Percentiles rank a stretch among this genome's conserved stretches.
phyloP scores from a whole-genome alignment of 2,329 filamentous ascomycete species.

The Exophiala lecanii-corni region DNA sequence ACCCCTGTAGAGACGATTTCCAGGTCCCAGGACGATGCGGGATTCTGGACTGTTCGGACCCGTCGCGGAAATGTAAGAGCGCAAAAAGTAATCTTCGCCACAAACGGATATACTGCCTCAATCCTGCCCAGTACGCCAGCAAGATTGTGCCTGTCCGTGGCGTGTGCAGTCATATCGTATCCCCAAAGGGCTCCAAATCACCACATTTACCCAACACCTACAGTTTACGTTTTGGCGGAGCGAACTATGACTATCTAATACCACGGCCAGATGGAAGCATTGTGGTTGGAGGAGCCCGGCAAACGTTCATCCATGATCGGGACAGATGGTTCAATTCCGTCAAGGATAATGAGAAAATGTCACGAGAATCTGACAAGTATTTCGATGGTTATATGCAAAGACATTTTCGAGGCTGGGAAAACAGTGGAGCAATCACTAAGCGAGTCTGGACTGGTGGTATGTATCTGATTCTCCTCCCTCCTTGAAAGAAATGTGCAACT shows the following conservation, averaged over 20 bases:
- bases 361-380: conserved; percentile 35
- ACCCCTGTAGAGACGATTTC: conserved; percentile 40
- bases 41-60: conserved; percentile 65
- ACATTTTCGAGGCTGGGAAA: conserved; percentile 33
- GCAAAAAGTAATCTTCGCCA: conserved; percentile 67
- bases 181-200: conserved; percentile 1
- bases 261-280: conserved; percentile 50
- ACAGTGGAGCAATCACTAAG: conserved; percentile 31
- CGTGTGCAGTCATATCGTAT: conserved; percentile 10
- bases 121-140: conserved; percentile 65
- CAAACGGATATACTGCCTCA: conserved; percentile 76
- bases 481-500: not conserved
- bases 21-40: conserved; percentile 20
- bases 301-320: conserved; percentile 32
- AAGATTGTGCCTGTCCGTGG: conserved; percentile 68
- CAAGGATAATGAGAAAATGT: conserved; percentile 40
- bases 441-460: conserved; percentile 35
- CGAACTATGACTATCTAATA: conserved; percentile 52
- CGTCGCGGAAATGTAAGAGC: conserved; percentile 61
- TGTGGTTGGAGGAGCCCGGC: conserved; percentile 59
- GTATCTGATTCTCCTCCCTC: conserved; percentile 17
- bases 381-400: conserved; percentile 38
- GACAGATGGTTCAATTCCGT: conserved; percentile 44
- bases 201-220: conserved; percentile 41
- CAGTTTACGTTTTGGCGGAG: conserved; percentile 58